Evolutionary conservation across 257 asterid species (phyloP).

Genomic region (Cinchona pubescens): DNA sequence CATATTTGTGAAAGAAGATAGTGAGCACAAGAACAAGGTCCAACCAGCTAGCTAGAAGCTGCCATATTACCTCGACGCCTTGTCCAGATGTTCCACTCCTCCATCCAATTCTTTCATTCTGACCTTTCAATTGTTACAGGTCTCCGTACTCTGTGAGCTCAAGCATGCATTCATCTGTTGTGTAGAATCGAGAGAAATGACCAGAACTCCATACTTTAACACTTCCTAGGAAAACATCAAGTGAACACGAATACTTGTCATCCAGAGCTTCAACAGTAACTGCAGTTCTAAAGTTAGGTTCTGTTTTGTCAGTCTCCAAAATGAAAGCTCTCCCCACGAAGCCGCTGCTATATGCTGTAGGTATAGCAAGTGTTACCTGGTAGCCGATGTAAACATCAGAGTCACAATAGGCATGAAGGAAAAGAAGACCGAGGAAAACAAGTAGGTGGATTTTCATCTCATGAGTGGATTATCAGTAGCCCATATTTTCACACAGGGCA

Average conservation of each 20-base stretch:
- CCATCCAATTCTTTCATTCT: constrained; percentile 60
- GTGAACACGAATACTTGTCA: constrained; percentile 55
- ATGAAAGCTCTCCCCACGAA: constrained; percentile 71
- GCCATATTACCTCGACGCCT: constrained; percentile 63
- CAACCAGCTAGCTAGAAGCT: background rate
- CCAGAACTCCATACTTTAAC: constrained; percentile 85
- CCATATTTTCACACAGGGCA: background rate
- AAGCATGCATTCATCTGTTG: constrained; percentile 53
- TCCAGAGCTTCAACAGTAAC: constrained; percentile 56
- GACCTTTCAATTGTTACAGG: constrained; percentile 56
- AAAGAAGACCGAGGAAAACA: constrained; percentile 25
- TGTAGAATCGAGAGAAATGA: constrained; percentile 57
- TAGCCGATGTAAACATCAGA: constrained; percentile 50
- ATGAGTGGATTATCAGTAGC: constrained; percentile 10
- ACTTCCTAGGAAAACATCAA: constrained; percentile 64
- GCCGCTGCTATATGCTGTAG: constrained; percentile 47
- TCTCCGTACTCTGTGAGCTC: constrained; percentile 53
- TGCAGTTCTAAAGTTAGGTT: constrained; percentile 57
- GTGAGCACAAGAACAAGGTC: background rate
- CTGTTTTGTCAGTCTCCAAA: constrained; percentile 39
- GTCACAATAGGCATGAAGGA: constrained; percentile 25
- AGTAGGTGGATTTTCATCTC: constrained; percentile 41
- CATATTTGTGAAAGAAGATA: background rate
- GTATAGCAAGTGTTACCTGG: constrained; percentile 60
- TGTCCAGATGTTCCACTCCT: constrained; percentile 77